phyloP scores from a whole-genome alignment of 2,329 filamentous ascomycete species.

The Parastagonospora avenae region DNA sequence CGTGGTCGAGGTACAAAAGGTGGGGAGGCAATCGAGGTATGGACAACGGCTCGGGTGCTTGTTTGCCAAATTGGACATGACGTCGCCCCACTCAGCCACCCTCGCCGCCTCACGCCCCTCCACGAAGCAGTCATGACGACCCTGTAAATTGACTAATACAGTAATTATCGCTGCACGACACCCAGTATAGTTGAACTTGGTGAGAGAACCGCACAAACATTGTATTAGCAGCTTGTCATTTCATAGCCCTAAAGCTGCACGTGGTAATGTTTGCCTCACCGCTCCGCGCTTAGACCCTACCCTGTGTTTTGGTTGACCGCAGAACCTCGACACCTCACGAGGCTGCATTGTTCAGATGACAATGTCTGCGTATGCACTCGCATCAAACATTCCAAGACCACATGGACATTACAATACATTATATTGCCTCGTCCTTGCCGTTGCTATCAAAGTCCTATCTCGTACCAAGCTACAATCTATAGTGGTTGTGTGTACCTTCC shows the following conservation, averaged over 20 bases:
- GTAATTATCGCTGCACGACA: background rate
- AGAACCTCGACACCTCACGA: too few species aligned
- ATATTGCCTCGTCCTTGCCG: slow-evolving; percentile 1
- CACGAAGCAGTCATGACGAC: slow-evolving; percentile 8
- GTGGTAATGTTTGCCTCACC: too few species aligned
- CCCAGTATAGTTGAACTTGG: background rate
- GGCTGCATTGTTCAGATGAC: too few species aligned
- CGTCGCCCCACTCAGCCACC: slow-evolving; percentile 23
- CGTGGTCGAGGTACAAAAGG: background rate
- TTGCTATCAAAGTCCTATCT: slow-evolving; percentile 1
- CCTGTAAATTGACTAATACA: background rate
- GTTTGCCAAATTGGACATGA: slow-evolving; percentile 19
- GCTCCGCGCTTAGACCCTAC: too few species aligned
- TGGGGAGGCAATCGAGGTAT: slow-evolving; percentile 11
- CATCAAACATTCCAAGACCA: background rate
- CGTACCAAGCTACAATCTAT: background rate
- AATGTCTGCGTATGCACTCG: background rate
- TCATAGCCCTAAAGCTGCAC: too few species aligned
- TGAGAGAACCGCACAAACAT: too few species aligned
- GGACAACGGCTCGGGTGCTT: slow-evolving; percentile 14
- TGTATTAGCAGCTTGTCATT: too few species aligned
- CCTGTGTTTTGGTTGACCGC: too few species aligned
- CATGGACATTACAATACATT: slow-evolving; percentile 2
- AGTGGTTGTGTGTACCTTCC: background rate
- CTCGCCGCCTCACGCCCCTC: slow-evolving; percentile 4